phyloP scores from a whole-genome alignment of 78 protist genomes.

The Dictyostelium firmibasis region DNA sequence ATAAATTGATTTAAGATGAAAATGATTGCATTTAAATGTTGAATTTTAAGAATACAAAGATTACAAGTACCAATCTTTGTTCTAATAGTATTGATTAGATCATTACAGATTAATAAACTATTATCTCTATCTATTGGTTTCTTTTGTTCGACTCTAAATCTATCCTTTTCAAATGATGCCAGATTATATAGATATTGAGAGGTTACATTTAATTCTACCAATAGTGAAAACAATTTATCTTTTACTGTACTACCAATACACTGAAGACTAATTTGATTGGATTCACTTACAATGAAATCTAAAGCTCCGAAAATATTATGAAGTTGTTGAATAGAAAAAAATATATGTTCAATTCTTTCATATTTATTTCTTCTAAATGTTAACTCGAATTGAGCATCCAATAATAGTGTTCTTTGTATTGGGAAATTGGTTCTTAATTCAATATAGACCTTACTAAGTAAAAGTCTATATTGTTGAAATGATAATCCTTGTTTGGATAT shows the following conservation, averaged over 20 bases:
- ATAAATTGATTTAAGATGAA: background rate
- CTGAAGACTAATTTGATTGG: background rate
- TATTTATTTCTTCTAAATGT: background rate
- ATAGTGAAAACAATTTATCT: background rate
- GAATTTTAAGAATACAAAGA: background rate
- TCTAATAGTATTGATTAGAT: background rate
- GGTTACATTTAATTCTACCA: background rate
- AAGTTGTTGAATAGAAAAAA: background rate
- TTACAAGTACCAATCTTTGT: background rate
- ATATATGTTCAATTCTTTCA: background rate
- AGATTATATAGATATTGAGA: constrained; percentile 8
- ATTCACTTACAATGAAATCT: background rate
- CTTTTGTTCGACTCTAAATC: background rate
- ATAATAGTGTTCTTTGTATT: constrained; percentile 11
- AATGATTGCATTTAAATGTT: background rate
- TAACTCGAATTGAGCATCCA: constrained; percentile 18
- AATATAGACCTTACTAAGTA: background rate
- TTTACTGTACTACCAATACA: background rate
- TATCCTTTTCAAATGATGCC: background rate
- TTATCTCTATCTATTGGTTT: background rate
- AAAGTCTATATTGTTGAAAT: constrained; percentile 2
- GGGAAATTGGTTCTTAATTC: constrained; percentile 6
- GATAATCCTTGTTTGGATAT: constrained; percentile 9
- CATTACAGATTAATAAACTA: background rate
- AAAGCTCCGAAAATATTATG: background rate